phyloP scores from a whole-genome alignment of 768 basidiomycete genomes.

The Kwoniella pini region DNA sequence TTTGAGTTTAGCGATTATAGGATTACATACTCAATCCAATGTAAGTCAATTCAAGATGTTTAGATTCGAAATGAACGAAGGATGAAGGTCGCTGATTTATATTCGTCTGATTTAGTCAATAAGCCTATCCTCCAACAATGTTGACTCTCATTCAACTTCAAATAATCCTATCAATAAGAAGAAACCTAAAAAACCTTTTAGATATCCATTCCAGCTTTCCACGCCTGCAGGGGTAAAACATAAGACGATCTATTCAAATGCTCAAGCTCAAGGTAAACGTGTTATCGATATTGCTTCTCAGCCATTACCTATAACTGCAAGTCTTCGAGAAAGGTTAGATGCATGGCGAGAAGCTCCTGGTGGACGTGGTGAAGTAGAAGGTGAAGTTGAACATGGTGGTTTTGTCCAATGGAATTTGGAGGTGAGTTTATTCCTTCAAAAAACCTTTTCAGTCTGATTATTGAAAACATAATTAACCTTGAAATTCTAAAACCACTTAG shows the following conservation, averaged over 20 bases:
- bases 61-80: no score
- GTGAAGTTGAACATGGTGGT: conserved; percentile 50
- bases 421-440: conserved; percentile 27
- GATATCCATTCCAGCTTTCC: conserved; percentile 4
- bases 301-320: conserved; percentile 52
- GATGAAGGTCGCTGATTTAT: no score
- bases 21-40: background rate
- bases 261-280: background rate
- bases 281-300: conserved; percentile 44
- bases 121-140: background rate
- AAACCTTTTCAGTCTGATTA: background rate
- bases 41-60: no score
- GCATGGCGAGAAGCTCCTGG: conserved; percentile 55
- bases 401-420: conserved; percentile 55
- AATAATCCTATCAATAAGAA: background rate
- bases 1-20: background rate
- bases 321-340: conserved; percentile 51
- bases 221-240: background rate
- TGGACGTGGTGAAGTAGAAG: conserved; percentile 45
- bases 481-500: conserved; percentile 4
- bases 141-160: background rate
- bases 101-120: background rate
- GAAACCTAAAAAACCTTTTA: conserved; percentile 3
- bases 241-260: background rate
- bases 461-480: no score